phyloP scores from a whole-genome alignment of 202 grass and related monocot species.

The Panicum virgatum region DNA sequence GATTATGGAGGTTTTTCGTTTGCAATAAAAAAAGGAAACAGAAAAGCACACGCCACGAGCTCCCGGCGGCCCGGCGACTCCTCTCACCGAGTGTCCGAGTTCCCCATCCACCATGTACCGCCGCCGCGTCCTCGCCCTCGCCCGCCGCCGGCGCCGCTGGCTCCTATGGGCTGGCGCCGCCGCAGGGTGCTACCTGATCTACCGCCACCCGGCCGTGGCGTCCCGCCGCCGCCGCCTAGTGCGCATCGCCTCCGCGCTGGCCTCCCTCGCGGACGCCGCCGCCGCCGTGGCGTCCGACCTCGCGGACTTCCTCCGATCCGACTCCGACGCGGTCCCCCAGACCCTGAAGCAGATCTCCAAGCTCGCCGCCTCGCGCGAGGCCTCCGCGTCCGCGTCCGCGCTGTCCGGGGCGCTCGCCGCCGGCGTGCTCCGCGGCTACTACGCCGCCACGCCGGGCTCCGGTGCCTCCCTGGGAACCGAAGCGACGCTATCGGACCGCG shows the following conservation, averaged over 20 bases:
- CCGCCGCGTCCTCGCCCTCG: slow-evolving; percentile 47
- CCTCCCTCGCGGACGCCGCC: slow-evolving; percentile 53
- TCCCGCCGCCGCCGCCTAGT: slow-evolving; percentile 51
- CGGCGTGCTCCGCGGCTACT: slow-evolving; percentile 55
- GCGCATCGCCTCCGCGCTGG: slow-evolving; percentile 50
- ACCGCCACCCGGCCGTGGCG: slow-evolving; percentile 61
- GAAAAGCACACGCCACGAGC: neutral
- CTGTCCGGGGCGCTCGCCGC: slow-evolving; percentile 59
- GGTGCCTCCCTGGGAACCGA: neutral
- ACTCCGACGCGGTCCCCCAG: slow-evolving; percentile 51
- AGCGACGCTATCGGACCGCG: slow-evolving; percentile 42
- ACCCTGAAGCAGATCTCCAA: slow-evolving; percentile 68
- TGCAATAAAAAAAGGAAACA: too few species aligned
- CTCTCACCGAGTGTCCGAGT: neutral
- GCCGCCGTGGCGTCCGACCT: slow-evolving; percentile 63
- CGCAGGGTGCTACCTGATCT: slow-evolving; percentile 47
- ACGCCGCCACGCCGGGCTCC: slow-evolving; percentile 16
- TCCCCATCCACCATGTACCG: slow-evolving; percentile 30
- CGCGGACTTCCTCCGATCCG: slow-evolving; percentile 61
- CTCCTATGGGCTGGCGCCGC: slow-evolving; percentile 37
- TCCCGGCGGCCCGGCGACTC: neutral
- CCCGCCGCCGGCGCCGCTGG: slow-evolving; percentile 48
- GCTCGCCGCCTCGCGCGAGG: slow-evolving; percentile 61
- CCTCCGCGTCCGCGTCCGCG: slow-evolving; percentile 47
- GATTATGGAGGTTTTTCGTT: too few species aligned